phyloP scores from a whole-genome alignment of 140 eudicot genomes.

The Oenanthe javanica region DNA sequence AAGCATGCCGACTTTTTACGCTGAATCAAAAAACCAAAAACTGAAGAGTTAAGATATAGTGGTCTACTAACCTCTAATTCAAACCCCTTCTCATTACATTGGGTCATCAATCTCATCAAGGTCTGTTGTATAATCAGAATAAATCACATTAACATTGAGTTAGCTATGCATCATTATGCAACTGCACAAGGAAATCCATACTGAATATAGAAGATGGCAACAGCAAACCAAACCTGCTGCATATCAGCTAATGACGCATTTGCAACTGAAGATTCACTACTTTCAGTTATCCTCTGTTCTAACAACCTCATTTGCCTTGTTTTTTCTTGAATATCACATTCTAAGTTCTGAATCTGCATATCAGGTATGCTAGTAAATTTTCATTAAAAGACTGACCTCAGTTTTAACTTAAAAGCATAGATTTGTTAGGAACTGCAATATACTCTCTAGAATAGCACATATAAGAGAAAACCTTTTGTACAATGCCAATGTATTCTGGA shows the following conservation, averaged over 20 bases:
- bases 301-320: slow-evolving; percentile 75
- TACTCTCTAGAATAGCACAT: background rate
- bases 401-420: background rate
- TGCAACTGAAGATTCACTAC: slow-evolving; percentile 78
- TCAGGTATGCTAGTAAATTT: slow-evolving; percentile 6
- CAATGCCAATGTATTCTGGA: background rate
- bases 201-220: background rate
- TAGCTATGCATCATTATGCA: slow-evolving; percentile 10
- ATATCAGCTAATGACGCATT: slow-evolving; percentile 79
- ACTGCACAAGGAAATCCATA: background rate
- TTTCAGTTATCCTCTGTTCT: slow-evolving; percentile 75
- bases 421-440: background rate
- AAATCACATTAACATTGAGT: background rate
- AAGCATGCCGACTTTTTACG: background rate
- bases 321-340: slow-evolving; percentile 81
- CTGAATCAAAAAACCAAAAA: background rate
- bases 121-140: slow-evolving; percentile 33
- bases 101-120: slow-evolving; percentile 65
- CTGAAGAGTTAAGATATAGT: background rate
- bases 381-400: background rate
- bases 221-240: slow-evolving; percentile 68
- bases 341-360: slow-evolving; percentile 71
- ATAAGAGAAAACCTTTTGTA: background rate
- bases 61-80: slow-evolving; percentile 67
- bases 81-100: slow-evolving; percentile 77